phyloP scores from a whole-genome alignment of 2,329 filamentous ascomycete genomes.

The Chaetomium sp. region DNA sequence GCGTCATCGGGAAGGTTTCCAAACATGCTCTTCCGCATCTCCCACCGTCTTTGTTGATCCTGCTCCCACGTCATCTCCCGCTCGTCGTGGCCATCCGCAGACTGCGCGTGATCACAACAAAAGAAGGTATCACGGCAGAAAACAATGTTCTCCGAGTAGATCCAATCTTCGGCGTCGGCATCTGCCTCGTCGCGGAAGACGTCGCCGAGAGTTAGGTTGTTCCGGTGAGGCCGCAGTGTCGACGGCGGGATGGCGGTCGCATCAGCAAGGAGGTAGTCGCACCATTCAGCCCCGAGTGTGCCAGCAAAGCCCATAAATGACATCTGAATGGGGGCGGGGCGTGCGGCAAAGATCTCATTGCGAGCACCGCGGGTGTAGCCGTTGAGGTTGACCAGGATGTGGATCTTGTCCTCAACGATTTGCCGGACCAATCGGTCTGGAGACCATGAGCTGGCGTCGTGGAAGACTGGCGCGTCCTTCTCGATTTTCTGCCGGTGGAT shows the following conservation, averaged over 20 bases:
- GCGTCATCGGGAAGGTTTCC: constrained; percentile 73
- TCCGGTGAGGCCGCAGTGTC: constrained; percentile 73
- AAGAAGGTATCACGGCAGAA: constrained; percentile 95
- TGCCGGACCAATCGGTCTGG: constrained; percentile 78
- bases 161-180: constrained; percentile 69
- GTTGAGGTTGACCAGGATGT: constrained; percentile 95
- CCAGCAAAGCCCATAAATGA: constrained; percentile 99
- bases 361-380: constrained; percentile 95
- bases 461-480: constrained; percentile 81
- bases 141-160: constrained; percentile 95
- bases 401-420: constrained; percentile 80
- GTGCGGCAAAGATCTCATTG: constrained; percentile 93
- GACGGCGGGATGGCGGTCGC: constrained; percentile 74
- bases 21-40: constrained; percentile 89
- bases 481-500: constrained; percentile 89
- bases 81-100: constrained; percentile 62
- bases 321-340: constrained; percentile 95
- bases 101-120: constrained; percentile 94
- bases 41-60: constrained; percentile 76
- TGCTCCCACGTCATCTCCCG: constrained; percentile 69
- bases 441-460: constrained; percentile 81
- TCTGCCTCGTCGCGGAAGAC: constrained; percentile 60
- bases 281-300: constrained; percentile 95
- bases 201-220: constrained; percentile 69
- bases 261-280: constrained; percentile 92